Base-by-base conservation (phyloP, 805 yeast species). In the Saturnispora galanensis region DNA sequence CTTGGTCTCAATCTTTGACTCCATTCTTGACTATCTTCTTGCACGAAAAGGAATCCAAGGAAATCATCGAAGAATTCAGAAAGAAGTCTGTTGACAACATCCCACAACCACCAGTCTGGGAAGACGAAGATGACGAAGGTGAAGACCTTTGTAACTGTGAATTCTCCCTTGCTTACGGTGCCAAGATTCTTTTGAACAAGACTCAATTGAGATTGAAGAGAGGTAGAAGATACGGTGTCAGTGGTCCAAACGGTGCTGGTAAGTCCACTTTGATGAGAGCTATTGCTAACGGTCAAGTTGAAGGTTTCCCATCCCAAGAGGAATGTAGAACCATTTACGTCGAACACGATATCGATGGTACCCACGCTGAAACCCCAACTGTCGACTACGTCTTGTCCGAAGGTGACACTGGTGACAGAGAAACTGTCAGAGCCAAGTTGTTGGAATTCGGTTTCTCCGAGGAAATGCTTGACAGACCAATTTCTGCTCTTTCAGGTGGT, bases 121-220 rank as follows among this genome's bases (percentile, higher is more conserved):
- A 70, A 56, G 80, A 76, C 61, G 97, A 90, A 74, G 97, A 89
- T 64, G 97, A 88, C 67, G 97, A 93, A 68, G 98, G 97, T 76
- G 97, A 93, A 78, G 97, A 93, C 69, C 79, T 93, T 67, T 93
- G 98, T 83, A 93, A 93, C 95, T 90, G 97, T 84, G 98, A 93
- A 82, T 93, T 93, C 89, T 93, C 98, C 51, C 80, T 93, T 65
- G 99, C 99, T 71, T 93, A 93, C 74, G 99, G 98, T 90, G 98
- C 98, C 66, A 93, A 93, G 86, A 93, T 93, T 79, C 80, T 93
- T 76, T 87, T 93, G 73, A 93, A 93, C 90, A 90, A 93, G 76
- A 93, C 98, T 60, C 97, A 90, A 77, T 81, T 93, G 70, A 88
- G 98, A 76, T 84, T 93, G 69, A 88, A 87, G 88, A 83, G 96